phyloP scores from a whole-genome alignment of 192 early-diverging fungal genomes.

The Rhizophlyctis rosea region DNA sequence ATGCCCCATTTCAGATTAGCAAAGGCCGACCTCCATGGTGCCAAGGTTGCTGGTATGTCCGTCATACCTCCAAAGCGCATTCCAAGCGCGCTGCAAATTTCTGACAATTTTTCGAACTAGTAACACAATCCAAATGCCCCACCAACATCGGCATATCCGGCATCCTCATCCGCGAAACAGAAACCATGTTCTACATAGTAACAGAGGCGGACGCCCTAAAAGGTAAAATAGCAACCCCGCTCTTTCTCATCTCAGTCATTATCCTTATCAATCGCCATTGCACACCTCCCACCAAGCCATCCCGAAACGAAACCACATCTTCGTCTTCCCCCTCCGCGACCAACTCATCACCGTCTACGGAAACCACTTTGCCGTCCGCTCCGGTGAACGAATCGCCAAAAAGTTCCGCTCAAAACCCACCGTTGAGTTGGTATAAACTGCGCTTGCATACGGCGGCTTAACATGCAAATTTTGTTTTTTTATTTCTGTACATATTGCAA shows the following conservation, averaged over 20 bases:
- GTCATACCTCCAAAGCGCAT: no score
- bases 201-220: slow-evolving; percentile 60
- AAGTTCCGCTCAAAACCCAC: slow-evolving; percentile 69
- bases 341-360: slow-evolving; percentile 67
- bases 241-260: slow-evolving; percentile 15
- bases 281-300: slow-evolving; percentile 46
- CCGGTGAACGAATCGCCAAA: slow-evolving; percentile 68
- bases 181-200: slow-evolving; percentile 79
- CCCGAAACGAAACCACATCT: slow-evolving; percentile 63
- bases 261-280: slow-evolving; percentile 2
- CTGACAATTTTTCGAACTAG: slow-evolving; percentile 26
- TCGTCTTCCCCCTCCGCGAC: slow-evolving; percentile 44
- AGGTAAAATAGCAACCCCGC: slow-evolving; percentile 48
- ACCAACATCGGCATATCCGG: slow-evolving; percentile 73
- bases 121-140: slow-evolving; percentile 72
- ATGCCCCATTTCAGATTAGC: slow-evolving; percentile 63
- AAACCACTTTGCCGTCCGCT: slow-evolving; percentile 68
- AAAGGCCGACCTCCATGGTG: slow-evolving; percentile 87
- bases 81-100: not conserved
- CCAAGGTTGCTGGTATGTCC: slow-evolving; percentile 60
- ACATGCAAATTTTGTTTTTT: no score
- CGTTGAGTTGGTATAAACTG: slow-evolving; percentile 60
- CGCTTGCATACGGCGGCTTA: no score
- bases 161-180: slow-evolving; percentile 85
- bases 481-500: no score